Evolutionary conservation across 2,329 filamentous ascomycete genomes (phyloP).

Genomic region (Volutella citrinella): DNA sequence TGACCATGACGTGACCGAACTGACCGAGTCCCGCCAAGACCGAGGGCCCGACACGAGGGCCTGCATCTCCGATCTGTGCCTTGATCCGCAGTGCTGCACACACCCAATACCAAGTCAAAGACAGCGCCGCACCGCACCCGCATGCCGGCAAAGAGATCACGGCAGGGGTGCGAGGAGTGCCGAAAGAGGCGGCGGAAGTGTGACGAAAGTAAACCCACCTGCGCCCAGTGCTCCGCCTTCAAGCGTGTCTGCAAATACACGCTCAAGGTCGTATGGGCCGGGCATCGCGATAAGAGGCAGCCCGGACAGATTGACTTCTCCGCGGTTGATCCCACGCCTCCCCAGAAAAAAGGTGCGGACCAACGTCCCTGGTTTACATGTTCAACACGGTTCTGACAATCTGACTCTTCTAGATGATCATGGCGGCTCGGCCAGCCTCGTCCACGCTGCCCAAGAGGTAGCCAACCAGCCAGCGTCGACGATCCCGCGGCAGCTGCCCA

Average conservation of each 20-base stretch:
- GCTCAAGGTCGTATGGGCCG: slow-evolving; percentile 23
- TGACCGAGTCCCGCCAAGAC: too few relatives aligned
- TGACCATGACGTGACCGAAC: too few relatives aligned
- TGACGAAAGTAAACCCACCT: slow-evolving; percentile 24
- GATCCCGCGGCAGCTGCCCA: slow-evolving; percentile 19
- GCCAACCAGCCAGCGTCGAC: neutral
- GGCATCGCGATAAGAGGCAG: slow-evolving; percentile 4
- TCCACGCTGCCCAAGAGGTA: neutral
- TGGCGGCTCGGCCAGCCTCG: slow-evolving; percentile 2
- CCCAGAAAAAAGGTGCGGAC: neutral
- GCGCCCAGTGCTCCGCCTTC: slow-evolving; percentile 17
- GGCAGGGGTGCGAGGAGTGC: slow-evolving; percentile 28
- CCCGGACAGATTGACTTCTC: slow-evolving; percentile 1
- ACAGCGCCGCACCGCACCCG: too few relatives aligned
- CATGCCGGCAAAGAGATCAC: slow-evolving; percentile 24
- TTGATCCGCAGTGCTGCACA: too few relatives aligned
- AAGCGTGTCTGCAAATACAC: slow-evolving; percentile 20
- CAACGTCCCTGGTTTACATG: neutral
- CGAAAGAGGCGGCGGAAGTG: slow-evolving; percentile 26
- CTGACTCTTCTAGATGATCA: slow-evolving; percentile 2
- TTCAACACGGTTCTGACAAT: neutral
- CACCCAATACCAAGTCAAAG: too few relatives aligned
- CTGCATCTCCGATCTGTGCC: too few relatives aligned
- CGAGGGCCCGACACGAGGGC: too few relatives aligned
- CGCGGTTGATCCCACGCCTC: neutral